These are phyloP conservation scores for Magnolia sinica DNA, from an alignment of 164 flowering plant genomes.

Conservation along the genomic window DNA sequence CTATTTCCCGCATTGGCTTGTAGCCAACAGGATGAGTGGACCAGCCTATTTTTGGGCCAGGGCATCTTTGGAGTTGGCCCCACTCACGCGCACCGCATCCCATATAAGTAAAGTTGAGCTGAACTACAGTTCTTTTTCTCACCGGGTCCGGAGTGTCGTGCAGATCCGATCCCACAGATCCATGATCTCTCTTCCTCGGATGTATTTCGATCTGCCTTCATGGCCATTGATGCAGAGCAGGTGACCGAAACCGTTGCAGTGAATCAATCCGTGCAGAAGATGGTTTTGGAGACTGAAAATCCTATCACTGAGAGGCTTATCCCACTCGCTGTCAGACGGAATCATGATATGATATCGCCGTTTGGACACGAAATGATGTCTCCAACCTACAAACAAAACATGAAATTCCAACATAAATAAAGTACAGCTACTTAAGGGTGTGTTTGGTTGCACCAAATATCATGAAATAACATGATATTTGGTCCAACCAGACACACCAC, in stretches of 20 bases:
- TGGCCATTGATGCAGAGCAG: slow-evolving; percentile 71
- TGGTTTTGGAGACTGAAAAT: slow-evolving; percentile 51
- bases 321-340: slow-evolving; percentile 61
- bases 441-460: not conserved
- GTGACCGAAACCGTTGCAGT: slow-evolving; percentile 83
- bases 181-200: slow-evolving; percentile 72
- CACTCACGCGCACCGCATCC: no score
- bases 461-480: not conserved
- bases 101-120: no score
- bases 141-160: slow-evolving; percentile 55
- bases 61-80: no score
- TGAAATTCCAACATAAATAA: not conserved
- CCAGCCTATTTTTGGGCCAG: no score
- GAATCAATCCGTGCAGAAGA: slow-evolving; percentile 75
- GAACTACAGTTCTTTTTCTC: slow-evolving; percentile 5
- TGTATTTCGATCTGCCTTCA: slow-evolving; percentile 69
- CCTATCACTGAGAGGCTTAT: slow-evolving; percentile 37
- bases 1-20: no score
- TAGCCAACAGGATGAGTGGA: no score
- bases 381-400: slow-evolving; percentile 59
- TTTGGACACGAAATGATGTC: slow-evolving; percentile 67
- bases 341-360: slow-evolving; percentile 75
- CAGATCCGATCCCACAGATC: slow-evolving; percentile 93
- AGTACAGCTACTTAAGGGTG: not conserved
- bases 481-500: not conserved